Evolutionary conservation across 768 basidiomycete species (phyloP).

Genomic region (Termitomyces sp.): DNA sequence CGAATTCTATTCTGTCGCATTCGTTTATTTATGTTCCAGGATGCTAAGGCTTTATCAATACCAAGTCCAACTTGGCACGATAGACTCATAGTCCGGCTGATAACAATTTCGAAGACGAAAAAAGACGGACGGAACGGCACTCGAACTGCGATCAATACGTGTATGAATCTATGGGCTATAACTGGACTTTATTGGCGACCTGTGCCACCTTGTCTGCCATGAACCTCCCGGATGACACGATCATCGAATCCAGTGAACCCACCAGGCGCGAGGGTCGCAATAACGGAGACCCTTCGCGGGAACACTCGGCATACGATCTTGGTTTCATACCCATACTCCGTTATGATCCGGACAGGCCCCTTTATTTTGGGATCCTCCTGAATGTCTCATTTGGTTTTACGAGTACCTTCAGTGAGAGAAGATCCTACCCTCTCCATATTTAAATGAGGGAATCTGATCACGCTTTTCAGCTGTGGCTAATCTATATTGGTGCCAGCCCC

Average conservation of each 20-base stretch:
- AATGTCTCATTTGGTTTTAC: slow-evolving; percentile 59
- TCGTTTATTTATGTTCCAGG: no score
- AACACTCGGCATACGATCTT: slow-evolving; percentile 40
- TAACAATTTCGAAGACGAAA: no score
- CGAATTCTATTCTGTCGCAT: no score
- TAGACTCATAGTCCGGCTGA: no score
- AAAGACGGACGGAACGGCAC: not conserved
- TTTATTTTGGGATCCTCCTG: slow-evolving; percentile 47
- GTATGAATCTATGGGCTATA: not conserved
- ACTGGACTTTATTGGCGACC: not conserved
- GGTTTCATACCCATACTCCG: slow-evolving; percentile 60
- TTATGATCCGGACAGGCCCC: slow-evolving; percentile 46
- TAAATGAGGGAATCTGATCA: not conserved
- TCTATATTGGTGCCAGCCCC: slow-evolving; percentile 76
- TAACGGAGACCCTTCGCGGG: not conserved
- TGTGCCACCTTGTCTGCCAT: not conserved
- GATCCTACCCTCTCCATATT: not conserved
- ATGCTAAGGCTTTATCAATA: no score
- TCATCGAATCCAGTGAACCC: not conserved
- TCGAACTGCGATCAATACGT: not conserved
- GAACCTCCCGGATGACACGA: not conserved
- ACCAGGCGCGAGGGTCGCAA: not conserved
- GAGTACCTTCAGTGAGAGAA: slow-evolving; percentile 47
- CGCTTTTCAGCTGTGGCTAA: slow-evolving; percentile 55
- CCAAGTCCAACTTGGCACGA: no score